A percentile compares a stretch with the other conserved stretches of the same genome.
Evolutionary conservation across 2,329 filamentous ascomycete species (phyloP).

Genomic region (Cercospora sp.): DNA sequence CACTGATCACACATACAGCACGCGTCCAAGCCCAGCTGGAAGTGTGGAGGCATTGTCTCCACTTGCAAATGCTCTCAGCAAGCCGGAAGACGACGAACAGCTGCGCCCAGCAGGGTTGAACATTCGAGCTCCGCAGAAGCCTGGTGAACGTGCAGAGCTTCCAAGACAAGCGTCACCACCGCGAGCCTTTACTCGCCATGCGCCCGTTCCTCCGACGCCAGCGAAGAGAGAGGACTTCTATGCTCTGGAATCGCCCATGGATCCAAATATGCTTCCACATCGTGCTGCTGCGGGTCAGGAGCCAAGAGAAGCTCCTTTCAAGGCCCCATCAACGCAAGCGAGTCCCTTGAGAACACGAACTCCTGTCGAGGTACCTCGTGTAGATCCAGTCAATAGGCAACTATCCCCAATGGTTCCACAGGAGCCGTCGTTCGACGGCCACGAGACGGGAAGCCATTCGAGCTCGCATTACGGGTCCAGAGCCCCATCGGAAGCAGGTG

Average conservation of each 20-base stretch:
- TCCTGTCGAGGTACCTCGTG: background rate
- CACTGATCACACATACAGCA: slow-evolving; percentile 31
- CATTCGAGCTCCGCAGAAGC: slow-evolving; percentile 29
- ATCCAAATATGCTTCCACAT: slow-evolving; percentile 30
- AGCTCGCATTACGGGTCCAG: slow-evolving; percentile 2
- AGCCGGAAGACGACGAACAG: slow-evolving; percentile 30
- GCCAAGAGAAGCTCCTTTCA: slow-evolving; percentile 19
- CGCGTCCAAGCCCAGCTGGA: slow-evolving; percentile 37
- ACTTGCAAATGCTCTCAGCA: slow-evolving; percentile 16
- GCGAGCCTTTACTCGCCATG: slow-evolving; percentile 9
- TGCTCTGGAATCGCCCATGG: slow-evolving; percentile 38
- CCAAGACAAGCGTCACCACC: slow-evolving; percentile 28
- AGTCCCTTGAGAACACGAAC: slow-evolving; percentile 8
- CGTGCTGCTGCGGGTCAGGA: slow-evolving; percentile 16
- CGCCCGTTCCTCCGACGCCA: background rate
- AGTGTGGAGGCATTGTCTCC: slow-evolving; percentile 36
- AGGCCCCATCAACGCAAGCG: background rate
- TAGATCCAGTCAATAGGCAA: background rate
- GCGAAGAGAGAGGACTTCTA: slow-evolving; percentile 3
- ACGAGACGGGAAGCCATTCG: background rate
- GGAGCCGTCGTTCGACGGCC: background rate
- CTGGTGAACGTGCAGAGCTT: slow-evolving; percentile 32
- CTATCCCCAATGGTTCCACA: background rate
- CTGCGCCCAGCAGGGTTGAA: slow-evolving; percentile 31
- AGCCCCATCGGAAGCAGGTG: background rate